Evolutionary conservation across 2,329 filamentous ascomycete species (phyloP).

Genomic region (Monosporascus sp.): DNA sequence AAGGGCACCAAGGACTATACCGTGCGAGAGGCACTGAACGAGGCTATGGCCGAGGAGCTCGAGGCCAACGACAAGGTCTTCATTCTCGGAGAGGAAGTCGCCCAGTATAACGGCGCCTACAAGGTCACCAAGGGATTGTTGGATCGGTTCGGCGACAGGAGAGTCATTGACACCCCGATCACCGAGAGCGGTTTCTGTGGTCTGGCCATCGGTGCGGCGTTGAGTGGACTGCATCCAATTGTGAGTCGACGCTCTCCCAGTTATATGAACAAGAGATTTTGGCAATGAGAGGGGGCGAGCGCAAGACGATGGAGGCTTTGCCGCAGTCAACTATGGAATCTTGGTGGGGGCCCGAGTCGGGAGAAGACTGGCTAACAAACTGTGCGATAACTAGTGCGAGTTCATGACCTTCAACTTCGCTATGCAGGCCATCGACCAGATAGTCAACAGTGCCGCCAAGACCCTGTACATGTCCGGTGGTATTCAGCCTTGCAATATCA

Average conservation of each 20-base stretch:
- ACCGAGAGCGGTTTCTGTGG: constrained; percentile 95
- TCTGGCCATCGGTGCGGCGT: constrained; percentile 88
- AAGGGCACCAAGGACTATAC: constrained; percentile 78
- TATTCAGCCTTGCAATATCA: constrained; percentile 99
- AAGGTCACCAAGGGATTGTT: constrained; percentile 98
- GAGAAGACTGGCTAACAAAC: constrained; percentile 1
- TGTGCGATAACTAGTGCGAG: constrained; percentile 62
- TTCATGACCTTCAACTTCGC: constrained; percentile 99
- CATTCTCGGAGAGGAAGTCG: constrained; percentile 94
- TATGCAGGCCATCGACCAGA: constrained; percentile 99
- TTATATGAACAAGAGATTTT: neutral
- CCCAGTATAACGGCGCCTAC: constrained; percentile 99
- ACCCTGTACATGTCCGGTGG: constrained; percentile 99
- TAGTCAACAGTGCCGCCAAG: constrained; percentile 98
- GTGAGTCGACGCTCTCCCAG: constrained; percentile 50
- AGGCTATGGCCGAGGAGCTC: constrained; percentile 96
- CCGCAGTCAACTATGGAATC: neutral
- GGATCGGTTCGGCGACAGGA: constrained; percentile 94
- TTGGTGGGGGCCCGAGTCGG: neutral
- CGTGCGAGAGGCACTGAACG: constrained; percentile 94
- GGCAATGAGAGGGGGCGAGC: neutral
- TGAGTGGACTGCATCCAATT: constrained; percentile 89
- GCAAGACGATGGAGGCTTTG: neutral
- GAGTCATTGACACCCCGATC: constrained; percentile 97
- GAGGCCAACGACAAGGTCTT: constrained; percentile 94